These are phyloP conservation scores for Flaveria brownii DNA, from an alignment of 129 eudicot species.

Conservation along the genomic window DNA sequence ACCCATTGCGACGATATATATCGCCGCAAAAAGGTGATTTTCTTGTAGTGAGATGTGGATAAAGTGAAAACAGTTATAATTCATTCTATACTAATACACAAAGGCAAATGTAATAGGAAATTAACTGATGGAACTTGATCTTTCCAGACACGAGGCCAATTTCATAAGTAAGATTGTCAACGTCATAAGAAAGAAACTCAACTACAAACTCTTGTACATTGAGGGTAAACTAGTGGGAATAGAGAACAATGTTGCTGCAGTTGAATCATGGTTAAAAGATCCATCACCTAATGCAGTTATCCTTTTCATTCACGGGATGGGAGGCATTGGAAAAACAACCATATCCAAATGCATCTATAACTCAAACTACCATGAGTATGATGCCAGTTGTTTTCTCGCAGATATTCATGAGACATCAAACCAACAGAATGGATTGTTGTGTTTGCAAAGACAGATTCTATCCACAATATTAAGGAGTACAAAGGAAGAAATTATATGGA, in stretches of 20 bases:
- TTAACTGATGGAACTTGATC: background rate
- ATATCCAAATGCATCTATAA: conserved; percentile 24
- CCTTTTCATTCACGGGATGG: conserved; percentile 19
- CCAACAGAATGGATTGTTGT: conserved; percentile 11
- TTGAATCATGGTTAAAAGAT: conserved; percentile 28
- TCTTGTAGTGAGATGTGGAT: too few relatives aligned
- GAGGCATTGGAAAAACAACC: conserved; percentile 30
- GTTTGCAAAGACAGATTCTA: conserved; percentile 18
- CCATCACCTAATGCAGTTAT: background rate
- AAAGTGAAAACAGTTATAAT: too few relatives aligned
- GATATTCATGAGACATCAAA: conserved; percentile 2
- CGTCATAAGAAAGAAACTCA: conserved; percentile 17
- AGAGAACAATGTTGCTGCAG: background rate
- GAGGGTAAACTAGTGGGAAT: conserved; percentile 20
- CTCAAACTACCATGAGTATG: background rate
- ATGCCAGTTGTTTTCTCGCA: conserved; percentile 3
- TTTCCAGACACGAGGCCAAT: conserved; percentile 5
- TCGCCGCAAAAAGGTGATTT: too few relatives aligned
- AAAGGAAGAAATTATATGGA: conserved; percentile 1
- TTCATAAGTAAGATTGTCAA: conserved; percentile 5
- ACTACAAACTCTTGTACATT: conserved; percentile 3
- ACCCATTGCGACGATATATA: too few relatives aligned
- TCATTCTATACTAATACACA: background rate
- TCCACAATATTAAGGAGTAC: background rate
- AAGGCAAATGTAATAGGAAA: background rate